Percentiles rank a stretch among this genome's conserved stretches.
Evolutionary conservation across 2,329 filamentous ascomycete genomes (phyloP).

Genomic region (Fusarium sp.): DNA sequence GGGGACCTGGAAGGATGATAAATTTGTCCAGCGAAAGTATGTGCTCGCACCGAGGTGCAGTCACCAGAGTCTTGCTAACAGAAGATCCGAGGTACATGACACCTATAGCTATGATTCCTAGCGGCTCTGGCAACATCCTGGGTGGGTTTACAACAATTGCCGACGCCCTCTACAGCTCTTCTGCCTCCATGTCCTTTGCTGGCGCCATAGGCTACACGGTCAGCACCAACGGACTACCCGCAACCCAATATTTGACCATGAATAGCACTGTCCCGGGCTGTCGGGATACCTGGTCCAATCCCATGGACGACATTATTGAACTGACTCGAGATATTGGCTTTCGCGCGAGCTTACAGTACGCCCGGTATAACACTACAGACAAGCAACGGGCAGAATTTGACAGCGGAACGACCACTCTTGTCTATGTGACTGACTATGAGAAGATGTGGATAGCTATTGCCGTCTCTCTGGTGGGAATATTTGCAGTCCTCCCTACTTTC

Average conservation of each 20-base stretch:
- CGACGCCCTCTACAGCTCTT: conserved; percentile 11
- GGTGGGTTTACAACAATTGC: conserved; percentile 32
- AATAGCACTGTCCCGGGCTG: conserved; percentile 15
- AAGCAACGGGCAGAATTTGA: conserved; percentile 23
- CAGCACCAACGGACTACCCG: conserved; percentile 11
- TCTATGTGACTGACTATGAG: conserved; percentile 32
- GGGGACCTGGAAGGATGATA: conserved; percentile 30
- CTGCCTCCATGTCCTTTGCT: conserved; percentile 23
- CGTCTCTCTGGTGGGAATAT: conserved; percentile 31
- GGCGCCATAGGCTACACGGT: conserved; percentile 33
- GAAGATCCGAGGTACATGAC: conserved; percentile 25
- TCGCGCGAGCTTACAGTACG: conserved; percentile 36
- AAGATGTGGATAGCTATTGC: conserved; percentile 37
- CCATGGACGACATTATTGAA: conserved; percentile 40
- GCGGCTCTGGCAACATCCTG: conserved; percentile 25
- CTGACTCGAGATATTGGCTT: conserved; percentile 35
- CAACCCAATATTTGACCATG: conserved; percentile 35
- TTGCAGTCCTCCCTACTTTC: conserved; percentile 30
- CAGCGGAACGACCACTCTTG: conserved; percentile 23
- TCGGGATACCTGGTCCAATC: conserved; percentile 25
- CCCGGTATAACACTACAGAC: conserved; percentile 30
- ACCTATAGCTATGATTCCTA: not conserved
- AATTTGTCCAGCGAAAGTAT: conserved; percentile 34
- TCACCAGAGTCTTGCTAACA: not conserved
- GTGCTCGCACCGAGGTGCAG: fast-evolving